Base-by-base conservation (phyloP, 2,329 filamentous ascomycete species). In the Aureobasidium musti region DNA sequence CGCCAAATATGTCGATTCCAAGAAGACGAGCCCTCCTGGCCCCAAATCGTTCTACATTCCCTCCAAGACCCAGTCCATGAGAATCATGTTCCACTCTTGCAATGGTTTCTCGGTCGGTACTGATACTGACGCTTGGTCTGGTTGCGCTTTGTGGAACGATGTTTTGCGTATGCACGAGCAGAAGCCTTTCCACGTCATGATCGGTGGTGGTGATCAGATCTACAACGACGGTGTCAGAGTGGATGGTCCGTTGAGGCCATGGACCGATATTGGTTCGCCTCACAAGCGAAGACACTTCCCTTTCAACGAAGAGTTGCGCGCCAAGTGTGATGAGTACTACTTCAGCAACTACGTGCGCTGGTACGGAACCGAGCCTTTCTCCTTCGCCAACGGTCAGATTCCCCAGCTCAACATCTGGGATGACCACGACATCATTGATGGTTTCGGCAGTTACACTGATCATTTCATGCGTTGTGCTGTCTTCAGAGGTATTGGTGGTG, bases 131-230 rank as follows among this genome's bases (percentile, higher is more conserved):
- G 82, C 82, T 13, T 89, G 86, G 86, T 81, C 82, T 41, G 86
- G 87, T 1, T 74, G 74, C 23, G 84, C 82, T 28, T 77, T 89
- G 35, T 89, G 87, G 87, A 86, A 88, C 69, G 86, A 89, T 69
- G 87, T 88, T 37, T 73, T 88, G 66, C 83, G 86, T 53, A 78
- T 85, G 67, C 87, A 89, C 71, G 81, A 81, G 71, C 74, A 83
- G 74, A 81, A 81, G 69, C 86, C 86, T 8, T 87, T 89, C 75
- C 85, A 87, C 73, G 84, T 87, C 70, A 91, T 89, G 88, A 85
- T 97, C 69, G 94, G 94, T 63, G 94, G 94, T 67, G 94, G 94
- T 67, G 94, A 98, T 74, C 94, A 97, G 78, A 87, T 89, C 71
- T 89, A 89, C 78, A 88, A 89, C 70, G 87, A 89, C 66, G 91